These are phyloP conservation scores for Neurospora sp. DNA, from an alignment of 495 filamentous ascomycete species.

Conservation along the genomic window DNA sequence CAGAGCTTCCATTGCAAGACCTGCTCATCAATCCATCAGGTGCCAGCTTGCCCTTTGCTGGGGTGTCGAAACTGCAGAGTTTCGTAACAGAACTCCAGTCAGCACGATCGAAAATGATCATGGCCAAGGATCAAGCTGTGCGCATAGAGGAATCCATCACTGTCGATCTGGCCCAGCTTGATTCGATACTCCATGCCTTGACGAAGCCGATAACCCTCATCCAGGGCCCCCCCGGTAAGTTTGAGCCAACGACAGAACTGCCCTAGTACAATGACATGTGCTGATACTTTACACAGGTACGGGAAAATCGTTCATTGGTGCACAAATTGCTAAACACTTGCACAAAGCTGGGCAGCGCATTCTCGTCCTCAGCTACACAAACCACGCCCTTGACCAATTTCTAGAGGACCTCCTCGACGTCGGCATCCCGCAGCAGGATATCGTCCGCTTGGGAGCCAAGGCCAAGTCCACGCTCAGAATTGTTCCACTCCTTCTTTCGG, in stretches of 20 bases:
- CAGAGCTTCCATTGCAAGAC: conserved; percentile 41
- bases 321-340: conserved; percentile 51
- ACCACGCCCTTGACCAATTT: conserved; percentile 73
- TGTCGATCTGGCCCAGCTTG: conserved; percentile 50
- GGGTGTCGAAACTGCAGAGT: neutral
- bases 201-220: conserved; percentile 49
- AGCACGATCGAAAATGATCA: neutral
- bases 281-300: conserved; percentile 42
- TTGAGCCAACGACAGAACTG: neutral
- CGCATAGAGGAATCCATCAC: conserved; percentile 1
- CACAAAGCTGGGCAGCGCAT: conserved; percentile 43
- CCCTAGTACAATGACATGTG: neutral
- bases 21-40: conserved; percentile 32
- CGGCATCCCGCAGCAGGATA: conserved; percentile 38
- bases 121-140: neutral
- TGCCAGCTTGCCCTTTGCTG: neutral
- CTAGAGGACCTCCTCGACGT: conserved; percentile 56
- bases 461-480: conserved; percentile 46
- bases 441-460: conserved; percentile 56
- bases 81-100: neutral
- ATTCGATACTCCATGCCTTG: conserved; percentile 47
- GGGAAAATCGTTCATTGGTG: conserved; percentile 72
- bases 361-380: conserved; percentile 52
- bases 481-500: conserved; percentile 31
- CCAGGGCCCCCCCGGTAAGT: conserved; percentile 66